Base-by-base conservation (phyloP, 371 early-diverging fungal genomes). In the Dichotomocladium elegans region DNA sequence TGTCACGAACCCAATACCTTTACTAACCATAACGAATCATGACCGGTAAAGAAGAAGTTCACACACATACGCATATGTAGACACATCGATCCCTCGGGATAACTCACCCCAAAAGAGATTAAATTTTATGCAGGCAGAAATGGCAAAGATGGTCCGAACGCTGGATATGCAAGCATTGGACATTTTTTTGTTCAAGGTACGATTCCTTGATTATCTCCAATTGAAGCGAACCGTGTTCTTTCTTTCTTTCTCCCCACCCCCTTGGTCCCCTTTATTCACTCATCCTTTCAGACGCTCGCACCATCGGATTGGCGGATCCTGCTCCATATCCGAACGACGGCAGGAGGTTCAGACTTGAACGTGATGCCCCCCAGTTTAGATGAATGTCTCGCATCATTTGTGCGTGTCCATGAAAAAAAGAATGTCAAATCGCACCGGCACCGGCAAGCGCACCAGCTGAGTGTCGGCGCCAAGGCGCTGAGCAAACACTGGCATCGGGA, bases 401-500 rank as follows among this genome's bases (percentile, higher is more conserved):
- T 53, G 5, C 29, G 27, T 2, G 33, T 61, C 19, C 45, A 67
- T 29, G 46, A 51, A 25, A 54, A 53, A 43, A 17, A 34, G 29
- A 52, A 34, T 14, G 47, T 53, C 6, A 51, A 51, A 43, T 43
- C 48, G 4, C 33, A 53, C 7, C 51, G 55, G 35, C 47, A 49
- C 25, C 44, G 42, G 4, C 41, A 57, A 19, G 51, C 50, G 4
- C 43, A 60, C 41, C 42, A 51, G 29, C 49, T 74, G 25, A 65
- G 69, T 8, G 68, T 70, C 2, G 74, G 74, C 11, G 74, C 68
- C 9, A 74, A 66, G 43, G 70, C 74, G 0, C 41, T 70, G 25
- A 67, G 70, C 41, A 74, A 74, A 34, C 74, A 74, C 46, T 69
- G 61, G 60, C 74, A 74, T 57, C 61, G 74, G 8, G 74, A 74